Conservation (phyloP, 2,329 filamentous ascomycete genomes). For the Thermothelomyces thermophilus region DNA sequence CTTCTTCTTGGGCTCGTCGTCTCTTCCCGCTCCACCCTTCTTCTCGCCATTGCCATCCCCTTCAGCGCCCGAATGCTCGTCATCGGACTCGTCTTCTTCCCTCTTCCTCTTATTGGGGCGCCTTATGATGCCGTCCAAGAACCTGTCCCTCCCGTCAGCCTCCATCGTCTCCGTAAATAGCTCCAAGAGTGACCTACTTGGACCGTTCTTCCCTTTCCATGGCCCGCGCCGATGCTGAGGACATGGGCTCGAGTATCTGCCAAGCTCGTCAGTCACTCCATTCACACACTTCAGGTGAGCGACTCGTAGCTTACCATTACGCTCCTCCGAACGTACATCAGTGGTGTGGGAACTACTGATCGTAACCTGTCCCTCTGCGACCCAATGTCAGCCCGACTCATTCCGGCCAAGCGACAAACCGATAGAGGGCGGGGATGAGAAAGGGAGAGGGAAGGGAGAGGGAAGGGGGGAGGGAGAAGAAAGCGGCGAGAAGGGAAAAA, state of each 20-base stretch:
- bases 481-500: not conserved
- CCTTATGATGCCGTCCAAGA: slow-evolving; percentile 31
- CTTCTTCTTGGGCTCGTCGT: slow-evolving; percentile 27
- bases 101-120: slow-evolving; percentile 45
- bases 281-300: slow-evolving; percentile 20
- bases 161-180: not conserved
- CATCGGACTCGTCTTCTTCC: slow-evolving; percentile 32
- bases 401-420: too few relatives aligned
- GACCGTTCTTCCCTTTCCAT: slow-evolving; percentile 62
- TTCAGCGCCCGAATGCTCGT: slow-evolving; percentile 31
- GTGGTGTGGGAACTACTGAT: slow-evolving; percentile 37
- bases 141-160: slow-evolving; percentile 16
- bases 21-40: slow-evolving; percentile 24
- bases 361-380: slow-evolving; percentile 21
- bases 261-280: slow-evolving; percentile 46
- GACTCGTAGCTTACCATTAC: slow-evolving; percentile 48
- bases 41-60: slow-evolving; percentile 24
- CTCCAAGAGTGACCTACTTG: slow-evolving; percentile 43
- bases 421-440: too few relatives aligned
- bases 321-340: slow-evolving; percentile 71
- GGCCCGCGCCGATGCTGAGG: slow-evolving; percentile 54
- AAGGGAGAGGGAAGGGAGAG: too few relatives aligned
- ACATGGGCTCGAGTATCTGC: slow-evolving; percentile 42
- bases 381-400: not conserved
- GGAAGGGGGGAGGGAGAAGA: too few relatives aligned